phyloP scores from a whole-genome alignment of 2,329 filamentous ascomycete species.

The Fusarium sacchari region DNA sequence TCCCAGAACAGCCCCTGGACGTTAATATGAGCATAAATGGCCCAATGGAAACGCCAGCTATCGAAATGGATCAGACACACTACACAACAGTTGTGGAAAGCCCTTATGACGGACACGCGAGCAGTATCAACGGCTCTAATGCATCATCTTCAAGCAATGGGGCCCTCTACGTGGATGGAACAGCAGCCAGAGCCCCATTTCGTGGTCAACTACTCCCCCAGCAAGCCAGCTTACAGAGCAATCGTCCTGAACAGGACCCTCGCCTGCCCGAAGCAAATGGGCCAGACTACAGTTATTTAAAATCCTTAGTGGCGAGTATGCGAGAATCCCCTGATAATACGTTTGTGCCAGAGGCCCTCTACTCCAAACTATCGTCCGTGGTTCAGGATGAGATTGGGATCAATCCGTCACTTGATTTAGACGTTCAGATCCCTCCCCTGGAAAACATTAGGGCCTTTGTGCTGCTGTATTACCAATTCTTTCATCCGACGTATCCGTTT shows the following conservation, averaged over 20 bases:
- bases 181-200: conserved; percentile 18
- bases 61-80: background rate
- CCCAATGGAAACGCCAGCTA: background rate
- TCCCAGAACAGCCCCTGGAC: background rate
- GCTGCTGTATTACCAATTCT: conserved; percentile 23
- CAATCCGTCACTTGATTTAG: background rate
- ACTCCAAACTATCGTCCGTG: background rate
- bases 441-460: conserved; percentile 8
- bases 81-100: background rate
- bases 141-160: conserved; percentile 9
- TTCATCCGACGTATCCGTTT: conserved; percentile 31
- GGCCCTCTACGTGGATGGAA: conserved; percentile 16
- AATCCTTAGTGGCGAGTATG: background rate
- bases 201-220: conserved; percentile 2
- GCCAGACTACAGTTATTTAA: background rate
- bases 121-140: conserved; percentile 1
- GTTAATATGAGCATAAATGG: background rate
- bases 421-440: conserved; percentile 7
- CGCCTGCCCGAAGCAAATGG: background rate
- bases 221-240: background rate
- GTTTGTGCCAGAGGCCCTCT: background rate
- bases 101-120: background rate
- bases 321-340: background rate
- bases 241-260: background rate
- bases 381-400: background rate